Evolutionary conservation across 176 grass and related monocot species (phyloP).

Genomic region (Hyparrhenia diplandra): DNA sequence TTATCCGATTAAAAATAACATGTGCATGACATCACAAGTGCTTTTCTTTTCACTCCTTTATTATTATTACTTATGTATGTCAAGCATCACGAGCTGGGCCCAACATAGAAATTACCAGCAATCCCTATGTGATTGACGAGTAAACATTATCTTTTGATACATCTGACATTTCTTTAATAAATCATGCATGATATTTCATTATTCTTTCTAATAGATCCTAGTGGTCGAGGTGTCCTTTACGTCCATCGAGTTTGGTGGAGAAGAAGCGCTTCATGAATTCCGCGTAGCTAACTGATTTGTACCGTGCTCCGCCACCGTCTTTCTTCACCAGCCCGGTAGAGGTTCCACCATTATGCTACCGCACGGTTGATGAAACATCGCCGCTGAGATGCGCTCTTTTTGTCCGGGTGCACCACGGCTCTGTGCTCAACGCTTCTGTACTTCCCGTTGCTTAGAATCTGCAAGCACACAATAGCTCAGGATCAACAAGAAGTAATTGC

Average conservation of each 20-base stretch:
- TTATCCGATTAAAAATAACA: too few species aligned
- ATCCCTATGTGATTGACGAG: background rate
- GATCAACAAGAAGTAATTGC: background rate
- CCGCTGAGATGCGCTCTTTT: slow-evolving; percentile 35
- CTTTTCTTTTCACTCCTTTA: too few species aligned
- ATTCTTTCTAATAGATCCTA: background rate
- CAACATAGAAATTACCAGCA: background rate
- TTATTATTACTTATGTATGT: too few species aligned
- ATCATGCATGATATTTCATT: background rate
- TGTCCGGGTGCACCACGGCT: slow-evolving; percentile 21
- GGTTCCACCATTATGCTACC: slow-evolving; percentile 19
- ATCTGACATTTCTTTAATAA: too few species aligned
- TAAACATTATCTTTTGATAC: background rate
- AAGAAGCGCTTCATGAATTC: slow-evolving; percentile 14
- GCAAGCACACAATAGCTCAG: background rate
- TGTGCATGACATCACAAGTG: too few species aligned
- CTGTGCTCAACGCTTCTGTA: slow-evolving; percentile 47
- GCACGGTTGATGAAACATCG: slow-evolving; percentile 28
- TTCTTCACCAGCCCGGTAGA: slow-evolving; percentile 11
- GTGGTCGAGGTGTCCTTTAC: background rate
- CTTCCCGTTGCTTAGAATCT: slow-evolving; percentile 40
- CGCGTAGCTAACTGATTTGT: background rate
- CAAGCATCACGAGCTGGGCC: too few species aligned
- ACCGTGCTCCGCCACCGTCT: background rate
- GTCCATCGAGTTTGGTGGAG: background rate